Evolutionary conservation across 179 eudicot genomes (phyloP).

Genomic region (Beta macrorhiza): DNA sequence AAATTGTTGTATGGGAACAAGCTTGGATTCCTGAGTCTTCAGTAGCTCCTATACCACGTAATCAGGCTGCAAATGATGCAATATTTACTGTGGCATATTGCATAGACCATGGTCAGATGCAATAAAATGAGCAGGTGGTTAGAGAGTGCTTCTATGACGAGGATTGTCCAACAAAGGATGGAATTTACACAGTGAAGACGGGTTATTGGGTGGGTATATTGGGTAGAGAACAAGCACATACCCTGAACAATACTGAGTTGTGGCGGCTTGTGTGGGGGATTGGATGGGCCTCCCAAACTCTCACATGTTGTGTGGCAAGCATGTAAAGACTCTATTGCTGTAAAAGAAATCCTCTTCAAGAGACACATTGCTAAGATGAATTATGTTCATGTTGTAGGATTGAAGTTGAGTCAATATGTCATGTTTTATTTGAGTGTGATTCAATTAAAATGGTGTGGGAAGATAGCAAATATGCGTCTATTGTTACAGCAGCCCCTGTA

Average conservation of each 20-base stretch:
- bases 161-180: not conserved
- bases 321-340: not conserved
- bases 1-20: not conserved
- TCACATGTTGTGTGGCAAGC: not conserved
- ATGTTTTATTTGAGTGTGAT: not conserved
- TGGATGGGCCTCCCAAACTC: not conserved
- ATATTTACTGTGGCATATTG: not conserved
- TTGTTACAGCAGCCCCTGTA: not conserved
- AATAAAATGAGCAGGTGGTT: not conserved
- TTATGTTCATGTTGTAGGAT: not conserved
- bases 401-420: not conserved
- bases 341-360: not conserved
- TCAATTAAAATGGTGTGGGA: not conserved
- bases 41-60: not conserved
- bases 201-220: not conserved
- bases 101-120: not conserved
- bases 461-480: too few relatives aligned
- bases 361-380: not conserved
- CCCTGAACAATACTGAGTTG: not conserved
- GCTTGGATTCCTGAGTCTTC: not conserved
- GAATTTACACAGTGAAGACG: not conserved
- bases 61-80: not conserved
- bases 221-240: not conserved
- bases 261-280: not conserved
- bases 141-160: not conserved